Evolutionary conservation across 495 filamentous ascomycete species (phyloP), one percentile per base, ranked within the genome.

Genomic region (Tuber calosporum): DNA sequence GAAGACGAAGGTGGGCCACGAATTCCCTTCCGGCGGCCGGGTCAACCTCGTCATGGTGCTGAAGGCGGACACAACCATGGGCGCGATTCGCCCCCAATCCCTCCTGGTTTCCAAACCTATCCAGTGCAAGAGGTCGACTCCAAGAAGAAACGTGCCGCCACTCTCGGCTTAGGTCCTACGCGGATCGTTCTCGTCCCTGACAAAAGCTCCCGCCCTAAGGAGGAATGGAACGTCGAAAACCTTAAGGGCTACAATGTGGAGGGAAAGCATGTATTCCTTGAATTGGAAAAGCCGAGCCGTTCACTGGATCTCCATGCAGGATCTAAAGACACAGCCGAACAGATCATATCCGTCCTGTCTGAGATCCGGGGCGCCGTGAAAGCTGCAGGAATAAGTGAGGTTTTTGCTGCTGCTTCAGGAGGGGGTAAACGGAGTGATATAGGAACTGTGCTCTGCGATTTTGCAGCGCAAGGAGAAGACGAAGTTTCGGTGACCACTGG

Each of bases 281-380:
- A 98, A 81, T 86, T 98, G 43, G 89, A 97, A 58, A 85, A 90
- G 43, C 95, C 95, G 13, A 96, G 91, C 81, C 97, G 92, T 83
- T 97, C 93, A 79, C 84, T 97, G 69, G 95, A 99, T 82, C 94
- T 99, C 74, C 95, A 99, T 82, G 96, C 95, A 39, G 95, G 95
- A 26, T 93, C 95, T 17, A 99, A 98, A 82, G 94, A 98, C 82
- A 97, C 94, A 38, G 95, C 95, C 11, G 89, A 93, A 71, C 94
- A 98, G 82, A 97, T 99, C 79, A 90, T 96, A 19, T 85, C 88
- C 45, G 90, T 90, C 45, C 88, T 99, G 6, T 93, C 93, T 45
- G 95, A 99, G 80, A 87, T 99, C 36, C 89, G 93, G 8, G 96
- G 94, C 17, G 92, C 91, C 20, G 89, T 90, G 62, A 88, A 90